Percentiles rank a stretch among this genome's conserved stretches.
Evolutionary conservation across 78 protist genomes (phyloP).

Genomic region (Diacronema lutheri): DNA sequence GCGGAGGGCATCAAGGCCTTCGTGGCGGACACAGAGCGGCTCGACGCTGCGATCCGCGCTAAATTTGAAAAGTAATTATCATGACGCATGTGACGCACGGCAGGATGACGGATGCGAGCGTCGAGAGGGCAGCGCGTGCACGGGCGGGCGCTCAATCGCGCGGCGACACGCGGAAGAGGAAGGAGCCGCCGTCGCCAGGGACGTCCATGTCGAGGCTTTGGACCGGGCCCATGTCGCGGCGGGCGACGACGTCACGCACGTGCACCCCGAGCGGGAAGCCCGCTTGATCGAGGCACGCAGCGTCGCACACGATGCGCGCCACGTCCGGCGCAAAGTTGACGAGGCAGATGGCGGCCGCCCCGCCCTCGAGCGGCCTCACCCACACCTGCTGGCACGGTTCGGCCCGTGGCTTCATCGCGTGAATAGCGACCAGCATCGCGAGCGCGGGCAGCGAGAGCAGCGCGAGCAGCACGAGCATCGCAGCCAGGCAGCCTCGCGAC

Average conservation of each 20-base stretch:
- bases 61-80: too few relatives aligned
- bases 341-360: not conserved
- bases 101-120: too few relatives aligned
- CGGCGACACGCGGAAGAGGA: too few relatives aligned
- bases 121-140: too few relatives aligned
- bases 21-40: constrained; percentile 27
- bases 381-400: not conserved
- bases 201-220: too few relatives aligned
- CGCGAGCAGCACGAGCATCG: not conserved
- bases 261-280: not conserved
- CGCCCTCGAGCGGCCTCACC: not conserved
- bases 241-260: not conserved
- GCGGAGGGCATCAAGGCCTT: constrained; percentile 23
- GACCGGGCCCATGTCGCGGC: not conserved
- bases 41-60: not conserved
- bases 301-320: not conserved
- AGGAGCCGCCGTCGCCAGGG: too few relatives aligned
- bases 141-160: too few relatives aligned
- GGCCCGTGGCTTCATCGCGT: not conserved
- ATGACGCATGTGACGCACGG: too few relatives aligned
- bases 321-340: not conserved
- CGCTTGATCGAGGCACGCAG: not conserved
- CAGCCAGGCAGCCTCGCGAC: not conserved
- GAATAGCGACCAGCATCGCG: not conserved
- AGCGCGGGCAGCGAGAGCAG: not conserved